Evolutionary conservation across 805 yeast species (phyloP).

Genomic region (Candida mattraensis): DNA sequence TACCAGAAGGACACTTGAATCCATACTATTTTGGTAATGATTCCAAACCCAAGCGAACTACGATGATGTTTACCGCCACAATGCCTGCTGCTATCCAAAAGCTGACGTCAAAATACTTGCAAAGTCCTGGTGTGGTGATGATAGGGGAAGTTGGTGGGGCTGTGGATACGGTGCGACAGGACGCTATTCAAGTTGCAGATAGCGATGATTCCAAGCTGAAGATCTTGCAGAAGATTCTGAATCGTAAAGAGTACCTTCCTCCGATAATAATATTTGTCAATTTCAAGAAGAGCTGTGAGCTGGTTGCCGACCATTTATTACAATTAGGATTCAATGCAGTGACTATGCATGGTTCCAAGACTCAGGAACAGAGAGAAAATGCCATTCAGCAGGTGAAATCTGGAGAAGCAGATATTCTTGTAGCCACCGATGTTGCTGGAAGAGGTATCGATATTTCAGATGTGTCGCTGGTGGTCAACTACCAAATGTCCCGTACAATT

Average conservation of each 20-base stretch:
- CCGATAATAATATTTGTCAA: slow-evolving; percentile 83
- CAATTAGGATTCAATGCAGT: slow-evolving; percentile 50
- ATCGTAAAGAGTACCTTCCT: slow-evolving; percentile 37
- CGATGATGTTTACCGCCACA: slow-evolving; percentile 95
- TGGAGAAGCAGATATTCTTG: slow-evolving; percentile 59
- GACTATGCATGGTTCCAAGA: slow-evolving; percentile 81
- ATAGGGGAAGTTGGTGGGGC: slow-evolving; percentile 70
- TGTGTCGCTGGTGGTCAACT: slow-evolving; percentile 83
- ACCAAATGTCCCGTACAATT: slow-evolving; percentile 73
- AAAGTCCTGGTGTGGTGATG: slow-evolving; percentile 59
- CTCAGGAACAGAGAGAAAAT: slow-evolving; percentile 82
- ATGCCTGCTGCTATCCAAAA: slow-evolving; percentile 74
- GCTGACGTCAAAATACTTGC: slow-evolving; percentile 61
- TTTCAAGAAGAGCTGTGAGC: slow-evolving; percentile 71
- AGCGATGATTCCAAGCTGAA: slow-evolving; percentile 46
- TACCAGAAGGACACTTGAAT: slow-evolving; percentile 48
- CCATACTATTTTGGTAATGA: slow-evolving; percentile 33
- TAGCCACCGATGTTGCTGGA: slow-evolving; percentile 96
- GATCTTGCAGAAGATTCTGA: slow-evolving; percentile 41
- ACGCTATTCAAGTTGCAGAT: slow-evolving; percentile 50
- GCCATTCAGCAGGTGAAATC: slow-evolving; percentile 60
- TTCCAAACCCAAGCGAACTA: slow-evolving; percentile 48
- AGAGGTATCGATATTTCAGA: slow-evolving; percentile 93
- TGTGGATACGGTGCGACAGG: slow-evolving; percentile 68
- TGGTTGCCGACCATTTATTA: slow-evolving; percentile 50